Percentiles rank a stretch among this genome's conserved stretches.
Evolutionary conservation across 495 filamentous ascomycete species (phyloP).

Genomic region (Neurospora sp.): DNA sequence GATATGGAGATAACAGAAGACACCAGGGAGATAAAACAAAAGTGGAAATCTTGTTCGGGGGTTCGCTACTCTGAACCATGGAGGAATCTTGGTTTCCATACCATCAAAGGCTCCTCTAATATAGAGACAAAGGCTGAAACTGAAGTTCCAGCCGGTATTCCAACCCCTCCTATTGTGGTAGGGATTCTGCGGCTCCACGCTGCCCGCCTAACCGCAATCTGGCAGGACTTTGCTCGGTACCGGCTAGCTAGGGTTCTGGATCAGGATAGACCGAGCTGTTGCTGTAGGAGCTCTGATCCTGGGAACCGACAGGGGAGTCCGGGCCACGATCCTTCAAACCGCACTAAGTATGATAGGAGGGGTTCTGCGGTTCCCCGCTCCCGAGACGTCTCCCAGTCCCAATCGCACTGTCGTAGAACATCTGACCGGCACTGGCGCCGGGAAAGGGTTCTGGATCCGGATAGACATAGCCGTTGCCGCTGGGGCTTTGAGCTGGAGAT

Average conservation of each 20-base stretch:
- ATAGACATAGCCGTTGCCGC: slow-evolving; percentile 53
- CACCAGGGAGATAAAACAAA: background rate
- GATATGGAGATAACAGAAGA: background rate
- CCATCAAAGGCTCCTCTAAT: background rate
- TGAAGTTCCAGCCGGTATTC: background rate
- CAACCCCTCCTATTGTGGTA: background rate
- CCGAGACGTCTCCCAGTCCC: slow-evolving; percentile 48
- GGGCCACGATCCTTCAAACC: slow-evolving; percentile 27
- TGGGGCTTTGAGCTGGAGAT: slow-evolving; percentile 51
- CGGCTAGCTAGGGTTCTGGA: background rate
- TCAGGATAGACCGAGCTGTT: background rate
- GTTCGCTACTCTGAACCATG: background rate
- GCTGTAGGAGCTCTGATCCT: slow-evolving; percentile 8
- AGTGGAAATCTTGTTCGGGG: background rate
- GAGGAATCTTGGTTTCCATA: background rate
- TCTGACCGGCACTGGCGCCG: slow-evolving; percentile 45
- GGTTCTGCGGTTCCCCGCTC: slow-evolving; percentile 57
- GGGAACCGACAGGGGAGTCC: slow-evolving; percentile 30
- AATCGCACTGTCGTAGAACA: slow-evolving; percentile 55
- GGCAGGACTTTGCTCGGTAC: background rate
- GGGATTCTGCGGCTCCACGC: background rate
- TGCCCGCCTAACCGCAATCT: background rate
- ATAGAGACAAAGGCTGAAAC: background rate
- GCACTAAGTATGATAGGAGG: slow-evolving; percentile 32
- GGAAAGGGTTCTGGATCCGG: slow-evolving; percentile 56